A percentile compares a stretch with the other conserved stretches of the same genome.
Evolutionary conservation across 2,329 filamentous ascomycete species (phyloP).

Genomic region (Macrophomina phaseolina): DNA sequence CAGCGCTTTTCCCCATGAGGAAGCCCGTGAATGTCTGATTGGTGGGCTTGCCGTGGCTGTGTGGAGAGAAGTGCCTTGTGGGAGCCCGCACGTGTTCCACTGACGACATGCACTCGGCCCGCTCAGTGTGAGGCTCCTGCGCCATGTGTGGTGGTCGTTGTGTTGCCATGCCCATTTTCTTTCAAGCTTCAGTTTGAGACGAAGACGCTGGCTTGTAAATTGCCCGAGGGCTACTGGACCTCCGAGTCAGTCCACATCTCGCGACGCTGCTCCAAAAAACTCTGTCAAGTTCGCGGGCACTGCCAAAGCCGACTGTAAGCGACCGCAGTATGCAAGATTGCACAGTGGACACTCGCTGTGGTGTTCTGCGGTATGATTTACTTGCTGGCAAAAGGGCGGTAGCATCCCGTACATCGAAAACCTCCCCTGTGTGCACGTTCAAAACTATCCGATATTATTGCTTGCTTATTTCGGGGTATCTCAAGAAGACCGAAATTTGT

Average conservation of each 20-base stretch:
- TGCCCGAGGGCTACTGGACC: not conserved
- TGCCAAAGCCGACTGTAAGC: slow-evolving; percentile 17
- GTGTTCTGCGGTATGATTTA: not conserved
- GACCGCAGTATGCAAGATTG: not conserved
- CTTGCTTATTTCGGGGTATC: slow-evolving; percentile 28
- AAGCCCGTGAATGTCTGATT: not conserved
- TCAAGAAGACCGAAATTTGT: slow-evolving; percentile 25
- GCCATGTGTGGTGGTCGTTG: not conserved
- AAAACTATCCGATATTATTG: slow-evolving; percentile 14
- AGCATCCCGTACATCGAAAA: no score
- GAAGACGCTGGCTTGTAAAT: not conserved
- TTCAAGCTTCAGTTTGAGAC: not conserved
- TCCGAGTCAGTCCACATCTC: slow-evolving; percentile 9
- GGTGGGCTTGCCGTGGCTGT: slow-evolving; percentile 11
- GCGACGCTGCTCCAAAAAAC: not conserved
- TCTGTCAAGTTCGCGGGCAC: not conserved
- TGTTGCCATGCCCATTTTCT: not conserved
- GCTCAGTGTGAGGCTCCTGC: not conserved
- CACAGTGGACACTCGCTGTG: not conserved
- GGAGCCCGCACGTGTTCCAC: slow-evolving; percentile 1
- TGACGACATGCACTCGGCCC: slow-evolving; percentile 14
- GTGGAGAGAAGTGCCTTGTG: not conserved
- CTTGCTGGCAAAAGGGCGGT: not conserved
- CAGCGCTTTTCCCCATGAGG: not conserved
- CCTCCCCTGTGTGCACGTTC: not conserved